phyloP scores from a whole-genome alignment of 768 basidiomycete genomes.

The Leccinum variicolor region DNA sequence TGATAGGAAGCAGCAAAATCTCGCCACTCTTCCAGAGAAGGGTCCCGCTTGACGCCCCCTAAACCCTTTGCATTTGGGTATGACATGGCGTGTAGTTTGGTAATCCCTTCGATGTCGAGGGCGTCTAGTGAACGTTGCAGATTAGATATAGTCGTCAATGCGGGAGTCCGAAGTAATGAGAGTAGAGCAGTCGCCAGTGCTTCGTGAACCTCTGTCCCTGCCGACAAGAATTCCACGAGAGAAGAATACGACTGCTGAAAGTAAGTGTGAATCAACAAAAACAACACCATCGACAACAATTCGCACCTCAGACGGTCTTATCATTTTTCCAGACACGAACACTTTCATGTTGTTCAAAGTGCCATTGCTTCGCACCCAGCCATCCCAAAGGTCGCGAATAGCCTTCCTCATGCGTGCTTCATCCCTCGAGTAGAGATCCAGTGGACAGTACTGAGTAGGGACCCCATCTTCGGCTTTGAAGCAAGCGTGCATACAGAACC shows the following conservation, averaged over 20 bases:
- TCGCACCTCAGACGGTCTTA: constrained; percentile 58
- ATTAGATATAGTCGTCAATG: constrained; percentile 49
- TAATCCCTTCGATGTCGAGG: constrained; percentile 83
- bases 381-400: constrained; percentile 64
- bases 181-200: constrained; percentile 50
- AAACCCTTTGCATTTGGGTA: constrained; percentile 12
- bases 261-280: constrained; percentile 1
- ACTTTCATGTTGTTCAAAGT: constrained; percentile 78
- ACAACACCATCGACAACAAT: background rate
- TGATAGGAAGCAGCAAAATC: constrained; percentile 57
- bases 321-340: constrained; percentile 62
- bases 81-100: constrained; percentile 35
- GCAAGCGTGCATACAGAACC: constrained; percentile 87
- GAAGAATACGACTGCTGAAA: constrained; percentile 5
- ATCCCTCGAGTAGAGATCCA: constrained; percentile 84
- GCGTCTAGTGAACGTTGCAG: constrained; percentile 78
- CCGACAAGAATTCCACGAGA: constrained; percentile 15
- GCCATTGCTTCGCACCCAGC: constrained; percentile 66
- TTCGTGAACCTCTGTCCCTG: constrained; percentile 38
- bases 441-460: constrained; percentile 67
- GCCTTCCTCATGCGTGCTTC: constrained; percentile 59
- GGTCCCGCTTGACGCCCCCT: constrained; percentile 42
- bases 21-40: constrained; percentile 62
- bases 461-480: constrained; percentile 39
- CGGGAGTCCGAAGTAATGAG: constrained; percentile 43